Conservation (phyloP, 108 stramenopile species). For the Ochromonas danica region DNA sequence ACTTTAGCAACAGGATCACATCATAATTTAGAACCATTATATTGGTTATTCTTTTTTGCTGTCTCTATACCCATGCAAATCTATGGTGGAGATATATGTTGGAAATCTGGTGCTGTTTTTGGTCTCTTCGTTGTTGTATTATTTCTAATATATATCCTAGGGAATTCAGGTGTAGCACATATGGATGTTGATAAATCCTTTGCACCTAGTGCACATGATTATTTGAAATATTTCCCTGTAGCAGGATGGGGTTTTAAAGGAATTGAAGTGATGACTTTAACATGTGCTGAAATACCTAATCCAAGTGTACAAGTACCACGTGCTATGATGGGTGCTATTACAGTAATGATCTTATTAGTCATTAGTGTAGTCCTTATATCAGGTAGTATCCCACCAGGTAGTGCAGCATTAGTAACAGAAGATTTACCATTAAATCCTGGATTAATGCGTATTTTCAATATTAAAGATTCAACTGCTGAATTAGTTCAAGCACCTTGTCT, state of each 20-base stretch:
- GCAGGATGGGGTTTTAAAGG: not conserved
- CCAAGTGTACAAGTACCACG: too few relatives aligned
- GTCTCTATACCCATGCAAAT: not conserved
- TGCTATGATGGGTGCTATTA: too few relatives aligned
- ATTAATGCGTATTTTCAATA: too few relatives aligned
- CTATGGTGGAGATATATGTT: not conserved
- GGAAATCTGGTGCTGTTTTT: not conserved
- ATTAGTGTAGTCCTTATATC: too few relatives aligned
- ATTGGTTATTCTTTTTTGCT: not conserved
- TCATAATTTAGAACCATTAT: not conserved
- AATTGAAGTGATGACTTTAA: not conserved
- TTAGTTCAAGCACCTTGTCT: too few relatives aligned
- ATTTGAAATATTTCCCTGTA: not conserved
- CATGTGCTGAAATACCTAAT: not conserved
- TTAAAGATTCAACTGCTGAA: too few relatives aligned
- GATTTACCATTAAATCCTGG: too few relatives aligned
- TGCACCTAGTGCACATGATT: not conserved
- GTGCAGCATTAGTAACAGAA: too few relatives aligned
- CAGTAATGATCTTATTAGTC: too few relatives aligned
- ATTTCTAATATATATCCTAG: not conserved
- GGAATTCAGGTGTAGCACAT: not conserved
- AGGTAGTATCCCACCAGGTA: too few relatives aligned
- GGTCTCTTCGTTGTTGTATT: not conserved
- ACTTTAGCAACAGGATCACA: not conserved
- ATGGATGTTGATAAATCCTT: not conserved